Base-by-base conservation (phyloP, 2,329 filamentous ascomycete species). In the Epichloe amarillans region DNA sequence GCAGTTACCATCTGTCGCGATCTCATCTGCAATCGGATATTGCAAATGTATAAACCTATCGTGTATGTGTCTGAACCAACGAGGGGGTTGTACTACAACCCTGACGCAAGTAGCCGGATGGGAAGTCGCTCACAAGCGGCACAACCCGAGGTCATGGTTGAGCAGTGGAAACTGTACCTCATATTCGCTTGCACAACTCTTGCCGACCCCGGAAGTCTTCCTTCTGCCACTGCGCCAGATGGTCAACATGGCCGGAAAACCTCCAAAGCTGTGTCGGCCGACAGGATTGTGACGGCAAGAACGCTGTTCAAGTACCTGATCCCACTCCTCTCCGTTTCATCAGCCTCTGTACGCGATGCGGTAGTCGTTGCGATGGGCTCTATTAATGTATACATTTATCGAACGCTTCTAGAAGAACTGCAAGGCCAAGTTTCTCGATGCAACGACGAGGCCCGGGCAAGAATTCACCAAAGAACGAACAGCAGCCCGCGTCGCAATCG, bases 91-190 rank as follows among this genome's bases (percentile, higher is more conserved):
- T 77, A 82, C 58, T 79, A 85, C 55, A 81, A 81, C 50, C 71
- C 77, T 17, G 79, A 83, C 46, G 70, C 76, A 6, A 72, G 73
- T 30, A 82, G 71, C 30, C 71, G 76, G 21, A 64, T 71, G 21
- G 66, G 69, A 1, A 69, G 66, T 57, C 73, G 80, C 62, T 78
- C 76, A 53, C 82, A 77, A 52, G 84, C 81, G 3, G 83, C 84
- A 1, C 85, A 89, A 17, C 86, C 90, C 0, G 89, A 95, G 59
- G 82, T 95, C 21, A 75, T 96, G 52, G 82, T 98, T 52, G 94
- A 97, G 66, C 93, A 98, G 64, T 98, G 91, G 91, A 97, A 96
- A 67, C 73, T 97, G 2, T 97, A 97, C 64, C 75, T 98, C 26
- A 90, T 96, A 50, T 96, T 98, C 69, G 93, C 91, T 10, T 98